phyloP scores from a whole-genome alignment of 352 stramenopile species.

The Phytophthora agathidicida region DNA sequence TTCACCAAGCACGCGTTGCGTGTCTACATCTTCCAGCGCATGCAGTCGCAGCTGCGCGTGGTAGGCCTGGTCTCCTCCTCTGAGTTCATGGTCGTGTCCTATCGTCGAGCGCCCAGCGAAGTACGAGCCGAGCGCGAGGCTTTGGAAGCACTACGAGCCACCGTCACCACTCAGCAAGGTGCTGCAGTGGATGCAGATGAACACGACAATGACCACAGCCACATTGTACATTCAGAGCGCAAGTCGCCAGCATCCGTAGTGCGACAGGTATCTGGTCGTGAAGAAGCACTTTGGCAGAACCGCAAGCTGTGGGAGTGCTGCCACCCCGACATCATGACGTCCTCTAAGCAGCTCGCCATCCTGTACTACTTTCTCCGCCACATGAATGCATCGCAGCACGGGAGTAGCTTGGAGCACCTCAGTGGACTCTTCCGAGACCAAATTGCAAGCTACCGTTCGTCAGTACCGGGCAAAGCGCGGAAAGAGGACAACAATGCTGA shows the following conservation, averaged over 20 bases:
- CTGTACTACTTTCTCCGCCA: conserved; percentile 48
- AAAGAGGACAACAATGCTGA: background rate
- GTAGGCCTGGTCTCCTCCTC: conserved; percentile 49
- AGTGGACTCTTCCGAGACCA: conserved; percentile 31
- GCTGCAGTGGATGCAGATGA: background rate
- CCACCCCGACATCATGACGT: conserved; percentile 40
- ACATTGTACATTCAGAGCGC: background rate
- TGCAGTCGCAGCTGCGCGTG: conserved; percentile 39
- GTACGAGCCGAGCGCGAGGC: conserved; percentile 43
- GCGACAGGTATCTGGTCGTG: conserved; percentile 13
- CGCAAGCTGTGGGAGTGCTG: conserved; percentile 50
- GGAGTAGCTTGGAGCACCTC: conserved; percentile 33
- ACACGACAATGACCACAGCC: background rate
- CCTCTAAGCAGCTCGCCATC: conserved; percentile 60
- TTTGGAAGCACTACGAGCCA: conserved; percentile 11
- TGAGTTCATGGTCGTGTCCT: conserved; percentile 73
- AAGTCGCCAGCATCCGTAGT: background rate
- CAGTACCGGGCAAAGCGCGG: background rate
- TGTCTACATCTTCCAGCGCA: conserved; percentile 56
- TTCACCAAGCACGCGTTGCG: conserved; percentile 69
- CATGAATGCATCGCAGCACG: conserved; percentile 39
- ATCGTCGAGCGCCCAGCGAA: conserved; percentile 57
- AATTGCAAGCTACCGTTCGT: conserved; percentile 1
- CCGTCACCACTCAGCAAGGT: conserved; percentile 2
- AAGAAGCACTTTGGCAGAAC: conserved; percentile 35